Conservation (phyloP, 352 stramenopile genomes). For the Hyaloperonospora arabidopsidis region DNA sequence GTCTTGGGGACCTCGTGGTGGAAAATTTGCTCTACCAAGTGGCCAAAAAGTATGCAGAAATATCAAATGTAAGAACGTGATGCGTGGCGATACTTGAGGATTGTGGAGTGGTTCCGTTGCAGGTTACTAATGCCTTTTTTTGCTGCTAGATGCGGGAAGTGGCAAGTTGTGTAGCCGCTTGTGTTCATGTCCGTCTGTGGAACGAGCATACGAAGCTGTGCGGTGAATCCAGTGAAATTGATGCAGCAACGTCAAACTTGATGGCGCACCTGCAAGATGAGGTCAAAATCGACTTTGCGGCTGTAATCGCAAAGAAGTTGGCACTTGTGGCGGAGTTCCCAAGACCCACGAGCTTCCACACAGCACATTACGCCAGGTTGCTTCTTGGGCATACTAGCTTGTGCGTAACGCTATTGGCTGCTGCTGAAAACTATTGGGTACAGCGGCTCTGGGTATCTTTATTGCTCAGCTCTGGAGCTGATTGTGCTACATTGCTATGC, state of each 20-base stretch:
- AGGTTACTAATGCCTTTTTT: conserved; percentile 1
- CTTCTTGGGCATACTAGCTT: conserved; percentile 40
- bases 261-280: conserved; percentile 8
- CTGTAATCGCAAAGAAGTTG: conserved; percentile 5
- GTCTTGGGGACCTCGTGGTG: conserved; percentile 51
- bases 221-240: conserved; percentile 3
- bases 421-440: conserved; percentile 34
- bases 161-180: conserved; percentile 35
- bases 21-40: conserved; percentile 81
- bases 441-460: not conserved
- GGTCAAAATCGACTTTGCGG: not conserved
- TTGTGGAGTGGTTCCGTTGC: not conserved
- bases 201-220: conserved; percentile 24
- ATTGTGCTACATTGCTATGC: conserved; percentile 3
- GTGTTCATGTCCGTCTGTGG: conserved; percentile 52
- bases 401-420: conserved; percentile 30
- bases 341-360: conserved; percentile 27
- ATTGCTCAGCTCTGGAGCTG: conserved; percentile 2
- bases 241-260: conserved; percentile 5
- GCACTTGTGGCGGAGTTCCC: conserved; percentile 35
- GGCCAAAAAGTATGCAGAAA: conserved; percentile 60
- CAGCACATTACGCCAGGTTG: conserved; percentile 40
- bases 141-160: conserved; percentile 19
- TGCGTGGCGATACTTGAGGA: not conserved
- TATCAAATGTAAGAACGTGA: conserved; percentile 27